Percentiles rank a stretch among this genome's conserved stretches.
Conservation (phyloP, 306 rosid genomes). For the Trichosanthes cucumerina region DNA sequence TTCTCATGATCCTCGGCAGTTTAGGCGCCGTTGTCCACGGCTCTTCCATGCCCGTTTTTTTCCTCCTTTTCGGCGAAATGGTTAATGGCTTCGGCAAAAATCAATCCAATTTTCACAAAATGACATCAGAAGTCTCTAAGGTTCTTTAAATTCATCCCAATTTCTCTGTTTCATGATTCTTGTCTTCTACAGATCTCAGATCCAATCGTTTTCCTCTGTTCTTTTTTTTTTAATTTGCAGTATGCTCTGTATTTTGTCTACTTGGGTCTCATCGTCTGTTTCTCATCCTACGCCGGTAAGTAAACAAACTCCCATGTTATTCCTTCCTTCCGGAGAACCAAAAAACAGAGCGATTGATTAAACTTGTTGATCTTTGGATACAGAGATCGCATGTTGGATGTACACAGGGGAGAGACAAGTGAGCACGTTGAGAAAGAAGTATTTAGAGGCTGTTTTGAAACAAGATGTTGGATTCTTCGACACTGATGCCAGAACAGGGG, state of each 20-base stretch:
- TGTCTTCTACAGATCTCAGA: constrained; percentile 20
- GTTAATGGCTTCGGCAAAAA: constrained; percentile 93
- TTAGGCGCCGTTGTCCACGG: constrained; percentile 90
- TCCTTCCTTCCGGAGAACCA: neutral
- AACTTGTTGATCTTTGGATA: neutral
- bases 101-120: constrained; percentile 69
- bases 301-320: neutral
- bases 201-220: constrained; percentile 19
- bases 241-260: constrained; percentile 90
- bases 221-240: constrained; percentile 31
- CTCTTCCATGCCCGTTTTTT: constrained; percentile 96
- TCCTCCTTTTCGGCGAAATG: constrained; percentile 90
- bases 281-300: constrained; percentile 89
- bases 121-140: constrained; percentile 92
- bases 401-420: constrained; percentile 93
- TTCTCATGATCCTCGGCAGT: constrained; percentile 74
- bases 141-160: constrained; percentile 18
- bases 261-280: constrained; percentile 84
- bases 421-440: constrained; percentile 87
- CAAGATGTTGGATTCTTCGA: constrained; percentile 98
- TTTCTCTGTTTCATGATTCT: neutral
- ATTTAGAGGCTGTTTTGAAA: constrained; percentile 80
- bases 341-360: neutral
- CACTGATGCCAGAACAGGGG: constrained; percentile 96
- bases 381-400: constrained; percentile 99